phyloP scores from a whole-genome alignment of 805 yeast species.

The Spathaspora girioi region DNA sequence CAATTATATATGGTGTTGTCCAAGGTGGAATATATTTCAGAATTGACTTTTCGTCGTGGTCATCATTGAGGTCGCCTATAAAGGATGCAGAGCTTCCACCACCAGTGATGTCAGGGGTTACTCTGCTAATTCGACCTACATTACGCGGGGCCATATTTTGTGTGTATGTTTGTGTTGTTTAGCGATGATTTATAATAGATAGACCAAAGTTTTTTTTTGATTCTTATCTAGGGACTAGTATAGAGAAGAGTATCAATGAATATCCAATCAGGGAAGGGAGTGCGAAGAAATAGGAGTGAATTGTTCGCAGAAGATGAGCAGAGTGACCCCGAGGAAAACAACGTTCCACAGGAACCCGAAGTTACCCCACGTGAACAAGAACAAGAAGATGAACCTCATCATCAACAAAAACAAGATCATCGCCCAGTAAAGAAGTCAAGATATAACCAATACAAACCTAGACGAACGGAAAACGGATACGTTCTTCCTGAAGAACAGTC shows the following conservation, averaged over 20 bases:
- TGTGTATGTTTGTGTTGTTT: background rate
- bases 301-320: conserved; percentile 5
- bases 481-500: conserved; percentile 3
- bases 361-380: conserved; percentile 2
- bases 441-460: background rate
- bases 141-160: background rate
- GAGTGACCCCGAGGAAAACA: background rate
- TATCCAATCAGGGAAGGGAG: conserved; percentile 12
- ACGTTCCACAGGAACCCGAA: background rate
- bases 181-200: background rate
- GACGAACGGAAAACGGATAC: background rate
- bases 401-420: background rate
- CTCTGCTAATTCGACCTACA: background rate
- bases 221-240: background rate
- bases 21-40: conserved; percentile 34
- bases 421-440: background rate
- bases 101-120: background rate
- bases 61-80: conserved; percentile 1
- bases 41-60: background rate
- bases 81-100: background rate
- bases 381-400: background rate
- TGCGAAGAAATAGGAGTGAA: conserved; percentile 8
- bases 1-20: conserved; percentile 46
- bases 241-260: background rate
- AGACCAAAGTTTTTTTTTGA: background rate